Percentiles rank a stretch among this genome's conserved stretches.
Evolutionary conservation across 805 yeast genomes (phyloP).

Genomic region (Candida fluviatilis): DNA sequence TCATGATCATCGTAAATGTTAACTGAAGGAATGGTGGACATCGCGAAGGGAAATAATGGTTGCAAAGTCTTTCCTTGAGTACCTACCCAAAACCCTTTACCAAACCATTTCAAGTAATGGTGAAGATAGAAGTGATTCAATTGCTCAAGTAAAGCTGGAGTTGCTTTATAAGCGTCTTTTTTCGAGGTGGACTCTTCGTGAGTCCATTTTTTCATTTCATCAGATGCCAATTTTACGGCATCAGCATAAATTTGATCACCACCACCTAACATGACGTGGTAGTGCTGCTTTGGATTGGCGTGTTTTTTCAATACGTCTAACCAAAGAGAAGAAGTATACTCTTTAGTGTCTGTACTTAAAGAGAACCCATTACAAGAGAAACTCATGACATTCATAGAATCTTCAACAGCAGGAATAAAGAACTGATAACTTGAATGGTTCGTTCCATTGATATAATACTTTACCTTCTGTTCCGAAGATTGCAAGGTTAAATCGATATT

Average conservation of each 20-base stretch:
- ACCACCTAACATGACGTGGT: slow-evolving; percentile 96
- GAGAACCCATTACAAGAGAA: slow-evolving; percentile 93
- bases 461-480: slow-evolving; percentile 54
- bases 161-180: slow-evolving; percentile 36
- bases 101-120: slow-evolving; percentile 85
- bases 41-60: slow-evolving; percentile 63
- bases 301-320: slow-evolving; percentile 75
- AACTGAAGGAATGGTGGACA: slow-evolving; percentile 79
- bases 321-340: slow-evolving; percentile 80
- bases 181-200: slow-evolving; percentile 45
- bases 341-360: slow-evolving; percentile 58
- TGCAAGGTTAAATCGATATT: slow-evolving; percentile 46
- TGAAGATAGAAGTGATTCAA: slow-evolving; percentile 64
- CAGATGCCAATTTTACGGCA: slow-evolving; percentile 58
- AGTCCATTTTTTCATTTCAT: slow-evolving; percentile 60
- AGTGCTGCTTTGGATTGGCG: slow-evolving; percentile 37
- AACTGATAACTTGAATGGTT: slow-evolving; percentile 48
- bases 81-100: slow-evolving; percentile 83
- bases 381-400: slow-evolving; percentile 78
- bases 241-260: slow-evolving; percentile 96
- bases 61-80: slow-evolving; percentile 62
- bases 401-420: slow-evolving; percentile 57
- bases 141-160: slow-evolving; percentile 48
- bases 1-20: slow-evolving; percentile 95
- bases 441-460: slow-evolving; percentile 53